Percentiles rank a stretch among this genome's conserved stretches.
Evolutionary conservation across 2,329 filamentous ascomycete species (phyloP).

Genomic region (Fusarium succisae): DNA sequence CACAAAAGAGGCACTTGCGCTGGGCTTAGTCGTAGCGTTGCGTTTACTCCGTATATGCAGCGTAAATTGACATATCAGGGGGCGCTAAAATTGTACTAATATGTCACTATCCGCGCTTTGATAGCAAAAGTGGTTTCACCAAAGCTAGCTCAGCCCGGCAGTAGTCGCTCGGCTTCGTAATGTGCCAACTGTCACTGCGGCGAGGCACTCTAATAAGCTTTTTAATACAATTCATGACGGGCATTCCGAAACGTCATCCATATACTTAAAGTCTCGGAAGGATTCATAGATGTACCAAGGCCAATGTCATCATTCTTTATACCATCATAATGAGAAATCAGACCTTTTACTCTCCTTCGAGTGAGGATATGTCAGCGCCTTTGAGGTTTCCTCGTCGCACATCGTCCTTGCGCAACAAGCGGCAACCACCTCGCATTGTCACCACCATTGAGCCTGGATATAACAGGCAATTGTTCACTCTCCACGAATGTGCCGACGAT

Average conservation of each 20-base stretch:
- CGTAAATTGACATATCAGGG: background rate
- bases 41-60: background rate
- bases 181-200: background rate
- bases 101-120: background rate
- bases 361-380: fast-evolving
- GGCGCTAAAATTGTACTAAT: background rate
- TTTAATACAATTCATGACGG: background rate
- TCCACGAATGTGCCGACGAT: background rate
- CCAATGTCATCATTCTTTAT: background rate
- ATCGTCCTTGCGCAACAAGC: background rate
- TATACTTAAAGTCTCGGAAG: background rate
- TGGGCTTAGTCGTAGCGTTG: background rate
- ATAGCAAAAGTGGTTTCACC: background rate
- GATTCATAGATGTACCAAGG: fast-evolving
- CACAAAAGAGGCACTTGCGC: background rate
- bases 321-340: background rate
- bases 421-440: background rate
- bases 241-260: background rate
- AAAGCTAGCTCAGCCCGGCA: background rate
- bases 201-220: too few relatives aligned
- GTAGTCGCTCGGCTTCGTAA: background rate
- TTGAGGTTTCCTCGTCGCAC: background rate
- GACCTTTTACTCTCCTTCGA: background rate
- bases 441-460: background rate
- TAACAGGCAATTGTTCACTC: background rate